These are phyloP conservation scores for Crassisporium funariophilum DNA, from an alignment of 768 basidiomycete species.

Conservation along the genomic window DNA sequence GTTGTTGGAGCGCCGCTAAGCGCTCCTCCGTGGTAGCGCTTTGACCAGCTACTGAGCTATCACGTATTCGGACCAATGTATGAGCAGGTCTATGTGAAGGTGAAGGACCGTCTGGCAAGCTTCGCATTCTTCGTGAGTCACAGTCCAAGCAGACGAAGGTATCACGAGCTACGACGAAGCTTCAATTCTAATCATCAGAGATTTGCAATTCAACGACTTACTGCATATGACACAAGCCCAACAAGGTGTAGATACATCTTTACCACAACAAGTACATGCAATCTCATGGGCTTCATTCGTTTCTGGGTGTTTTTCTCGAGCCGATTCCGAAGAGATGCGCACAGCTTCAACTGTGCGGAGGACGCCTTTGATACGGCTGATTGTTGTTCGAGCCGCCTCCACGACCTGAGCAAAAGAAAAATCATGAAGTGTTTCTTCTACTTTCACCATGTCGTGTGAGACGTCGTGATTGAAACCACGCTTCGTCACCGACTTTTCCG, in stretches of 20 bases:
- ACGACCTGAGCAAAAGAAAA: constrained; percentile 30
- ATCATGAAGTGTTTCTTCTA: constrained; percentile 34
- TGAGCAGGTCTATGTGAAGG: constrained; percentile 25
- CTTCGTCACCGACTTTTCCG: constrained; percentile 29
- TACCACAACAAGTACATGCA: constrained; percentile 23
- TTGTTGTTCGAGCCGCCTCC: constrained; percentile 23
- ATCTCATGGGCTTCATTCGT: constrained; percentile 8
- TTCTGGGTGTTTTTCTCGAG: neutral
- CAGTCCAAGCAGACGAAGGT: constrained; percentile 36
- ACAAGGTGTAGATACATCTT: constrained; percentile 22
- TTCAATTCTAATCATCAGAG: neutral
- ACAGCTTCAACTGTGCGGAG: constrained; percentile 26
- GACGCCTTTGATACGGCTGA: constrained; percentile 28
- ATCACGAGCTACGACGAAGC: constrained; percentile 26
- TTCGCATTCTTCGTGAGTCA: constrained; percentile 18
- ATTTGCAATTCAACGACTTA: constrained; percentile 8
- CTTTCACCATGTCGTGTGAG: constrained; percentile 34
- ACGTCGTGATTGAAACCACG: constrained; percentile 33
- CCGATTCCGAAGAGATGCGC: neutral
- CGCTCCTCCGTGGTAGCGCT: constrained; percentile 27
- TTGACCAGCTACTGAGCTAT: constrained; percentile 19
- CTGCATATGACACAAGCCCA: constrained; percentile 27
- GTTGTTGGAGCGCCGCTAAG: constrained; percentile 30
- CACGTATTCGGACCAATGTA: constrained; percentile 30
- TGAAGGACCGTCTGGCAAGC: constrained; percentile 15